Evolutionary conservation across 495 filamentous ascomycete genomes (phyloP), one percentile per base, ranked within the genome.

Genomic region (Talaromyces liani): DNA sequence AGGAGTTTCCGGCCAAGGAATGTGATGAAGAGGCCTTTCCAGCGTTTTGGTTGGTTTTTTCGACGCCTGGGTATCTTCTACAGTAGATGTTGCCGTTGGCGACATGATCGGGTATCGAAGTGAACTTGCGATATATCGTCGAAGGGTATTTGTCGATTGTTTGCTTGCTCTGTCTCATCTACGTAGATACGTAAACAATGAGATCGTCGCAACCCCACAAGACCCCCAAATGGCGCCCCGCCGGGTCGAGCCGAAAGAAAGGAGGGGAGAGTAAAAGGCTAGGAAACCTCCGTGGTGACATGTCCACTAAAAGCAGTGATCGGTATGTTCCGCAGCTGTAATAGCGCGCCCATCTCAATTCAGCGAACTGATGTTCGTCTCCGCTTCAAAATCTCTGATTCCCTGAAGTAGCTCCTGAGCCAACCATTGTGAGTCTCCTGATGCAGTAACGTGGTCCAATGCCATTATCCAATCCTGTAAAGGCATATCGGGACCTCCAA

Each of bases 1-100:
- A 47, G 27, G 18, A 27, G 59, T 64, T n/a, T 34, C 49, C 10
- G 61, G 65, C 10, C 65, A 36, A 20, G 65, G 62, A 31, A 66
- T 66, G n/a, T 58, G 62, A 53, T 66, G 65, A 29, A 61, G 22
- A 8, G 29, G 57, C 16, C 57, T 41, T 57, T 57, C 54, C 24
- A 25, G 54, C 54, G 54, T 57, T 31, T 12, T 57, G 6, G 24
- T 29, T n/a, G 54, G 25, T 12, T 57, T 57, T 36, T 36, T 10
- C 24, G 54, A 31, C 10, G 54, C 54, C 16, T 57, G 54, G 3
- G 22, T 57, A 31, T 31, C 54, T 25, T 33, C 54, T 57, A 25
- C 27, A 12, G 54, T n/a, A 57, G 24, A 57, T 29, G 54, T 57
- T 12, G 24, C 22, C 33, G 54, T 57, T 57, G 24, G 54, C 24